Base-by-base conservation (phyloP, 805 yeast species). In the Lipomyces kockii region DNA sequence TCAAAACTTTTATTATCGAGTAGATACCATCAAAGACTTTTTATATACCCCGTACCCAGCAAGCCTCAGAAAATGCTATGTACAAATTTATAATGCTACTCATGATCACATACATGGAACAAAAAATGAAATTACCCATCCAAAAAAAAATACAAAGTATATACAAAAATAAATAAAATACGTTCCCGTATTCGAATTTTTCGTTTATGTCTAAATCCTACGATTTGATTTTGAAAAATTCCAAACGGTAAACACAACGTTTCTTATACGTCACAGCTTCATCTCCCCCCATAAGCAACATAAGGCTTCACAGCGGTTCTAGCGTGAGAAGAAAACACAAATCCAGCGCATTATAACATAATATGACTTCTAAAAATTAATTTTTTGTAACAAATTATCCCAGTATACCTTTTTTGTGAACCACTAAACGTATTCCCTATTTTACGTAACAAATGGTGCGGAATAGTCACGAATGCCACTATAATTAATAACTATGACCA, bases 121-220 rank as follows among this genome's bases (percentile, higher is more conserved):
- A 58, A 7, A n/a, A 22, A 52, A 34, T 9, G 12, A 4, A 46
- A 39, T 27, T 46, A 27, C 8, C 17, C 51, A 57, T 8, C 49
- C 61, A 57, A n/a, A 35, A 49, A n/a, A 27, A 49, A 12, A 1
- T 27, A 3, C 29, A 43, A 17, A 43, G 35, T 58, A 34, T 20
- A 43, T 37, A 57, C 20, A 27, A 53, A 61, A 57, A 57, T 35
- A 60, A 61, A 65, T 57, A 49, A 56, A 49, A 58, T 61, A 46
- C 39, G 61, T 59, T 60, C 62, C 20, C 22, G 25, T 58, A 2
- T 54, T 9, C 6, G 7, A 29, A 29, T 5, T 52, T 20, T n/a
- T 43, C 8, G 49, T 43, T 43, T 43, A 43, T 43, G 49, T 43
- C 49, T 51, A 22, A 17, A 9, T 34, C 39, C 35, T 17, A 53